Conservation (phyloP, 2,329 filamentous ascomycete genomes). For the Karstenula rhodostoma region DNA sequence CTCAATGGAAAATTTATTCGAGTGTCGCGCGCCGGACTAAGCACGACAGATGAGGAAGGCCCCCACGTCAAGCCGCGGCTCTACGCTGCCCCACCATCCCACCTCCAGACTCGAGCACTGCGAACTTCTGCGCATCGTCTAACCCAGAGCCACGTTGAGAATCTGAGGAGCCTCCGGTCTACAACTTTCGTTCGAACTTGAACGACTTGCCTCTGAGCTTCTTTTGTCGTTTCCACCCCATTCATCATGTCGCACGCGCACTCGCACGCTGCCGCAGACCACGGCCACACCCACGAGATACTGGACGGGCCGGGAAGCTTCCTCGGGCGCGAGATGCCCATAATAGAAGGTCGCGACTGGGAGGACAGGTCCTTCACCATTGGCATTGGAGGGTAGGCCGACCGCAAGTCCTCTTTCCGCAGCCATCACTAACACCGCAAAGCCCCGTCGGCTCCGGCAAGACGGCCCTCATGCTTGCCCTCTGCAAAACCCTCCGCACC, state of each 20-base stretch:
- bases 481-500: slow-evolving; percentile 83
- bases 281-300: slow-evolving; percentile 96
- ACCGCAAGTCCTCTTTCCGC: too few species aligned
- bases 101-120: slow-evolving; percentile 1
- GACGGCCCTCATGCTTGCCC: slow-evolving; percentile 93
- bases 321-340: slow-evolving; percentile 88
- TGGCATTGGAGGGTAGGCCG: slow-evolving; percentile 94
- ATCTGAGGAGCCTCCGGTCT: background rate
- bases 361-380: slow-evolving; percentile 90
- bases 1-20: background rate
- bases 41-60: background rate
- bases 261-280: slow-evolving; percentile 65
- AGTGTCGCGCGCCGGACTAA: background rate
- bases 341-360: slow-evolving; percentile 88
- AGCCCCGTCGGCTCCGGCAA: slow-evolving; percentile 97
- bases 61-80: slow-evolving; percentile 13
- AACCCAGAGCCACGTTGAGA: background rate
- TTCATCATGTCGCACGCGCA: slow-evolving; percentile 43
- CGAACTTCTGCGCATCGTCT: background rate
- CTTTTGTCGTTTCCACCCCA: background rate
- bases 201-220: background rate
- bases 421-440: slow-evolving; percentile 17
- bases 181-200: background rate
- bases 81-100: slow-evolving; percentile 10
- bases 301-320: slow-evolving; percentile 93